phyloP scores from a whole-genome alignment of 352 stramenopile species.

The Phytophthora melonis region DNA sequence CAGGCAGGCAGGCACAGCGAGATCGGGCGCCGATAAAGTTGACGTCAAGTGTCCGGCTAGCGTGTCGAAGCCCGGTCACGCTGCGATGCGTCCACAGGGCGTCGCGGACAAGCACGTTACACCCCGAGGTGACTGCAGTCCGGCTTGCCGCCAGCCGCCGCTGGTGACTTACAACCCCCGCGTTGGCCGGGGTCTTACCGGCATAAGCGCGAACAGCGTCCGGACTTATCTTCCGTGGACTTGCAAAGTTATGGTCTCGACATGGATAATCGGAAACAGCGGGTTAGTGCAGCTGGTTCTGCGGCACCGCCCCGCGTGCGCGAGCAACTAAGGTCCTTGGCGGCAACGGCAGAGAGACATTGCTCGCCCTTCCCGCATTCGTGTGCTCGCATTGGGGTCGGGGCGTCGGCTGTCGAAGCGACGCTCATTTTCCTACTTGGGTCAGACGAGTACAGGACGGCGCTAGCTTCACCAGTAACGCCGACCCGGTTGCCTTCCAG shows the following conservation, averaged over 20 bases:
- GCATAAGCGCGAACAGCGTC: conserved; percentile 16
- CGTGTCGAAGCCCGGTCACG: conserved; percentile 5
- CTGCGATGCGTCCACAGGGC: conserved; percentile 11
- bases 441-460: conserved; percentile 37
- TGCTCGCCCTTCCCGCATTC: conserved; percentile 2
- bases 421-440: conserved; percentile 40
- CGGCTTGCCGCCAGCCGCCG: conserved; percentile 12
- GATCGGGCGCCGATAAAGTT: conserved; percentile 21
- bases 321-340: conserved; percentile 18
- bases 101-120: conserved; percentile 17
- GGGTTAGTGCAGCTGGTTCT: conserved; percentile 41
- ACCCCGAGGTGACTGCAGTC: conserved; percentile 25
- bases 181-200: conserved; percentile 5
- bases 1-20: not conserved
- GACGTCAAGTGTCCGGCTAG: conserved; percentile 6
- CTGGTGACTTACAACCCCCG: not conserved
- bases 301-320: conserved; percentile 14
- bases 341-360: conserved; percentile 32
- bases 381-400: conserved; percentile 10
- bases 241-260: conserved; percentile 22
- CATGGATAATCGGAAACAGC: conserved; percentile 34
- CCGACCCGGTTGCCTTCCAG: conserved; percentile 17
- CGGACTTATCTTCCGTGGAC: conserved; percentile 32
- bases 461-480: conserved; percentile 9
- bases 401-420: conserved; percentile 13